Percentiles rank a stretch among this genome's conserved stretches.
Conservation (phyloP, 73 alveolate genomes). For the Paramecium primaurelia region DNA sequence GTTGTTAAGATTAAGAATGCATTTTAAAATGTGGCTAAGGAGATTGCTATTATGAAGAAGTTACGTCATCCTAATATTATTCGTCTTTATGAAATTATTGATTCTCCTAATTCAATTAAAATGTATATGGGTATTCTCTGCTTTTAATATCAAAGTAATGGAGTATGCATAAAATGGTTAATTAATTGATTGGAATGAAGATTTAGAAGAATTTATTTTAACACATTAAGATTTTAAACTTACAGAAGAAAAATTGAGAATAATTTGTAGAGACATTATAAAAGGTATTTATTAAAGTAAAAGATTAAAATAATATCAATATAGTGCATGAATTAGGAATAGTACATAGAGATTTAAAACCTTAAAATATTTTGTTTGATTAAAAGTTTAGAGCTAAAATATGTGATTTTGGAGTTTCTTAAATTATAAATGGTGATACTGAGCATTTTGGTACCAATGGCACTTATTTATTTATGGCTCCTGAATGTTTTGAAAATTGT, state of each 20-base stretch:
- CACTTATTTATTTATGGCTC: slow-evolving; percentile 95
- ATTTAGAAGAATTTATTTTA: slow-evolving; percentile 66
- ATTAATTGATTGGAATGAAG: slow-evolving; percentile 89
- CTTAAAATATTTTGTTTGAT: slow-evolving; percentile 90
- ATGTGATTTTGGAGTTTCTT: slow-evolving; percentile 90
- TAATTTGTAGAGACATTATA: slow-evolving; percentile 69
- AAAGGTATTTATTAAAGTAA: slow-evolving; percentile 68
- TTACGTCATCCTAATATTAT: slow-evolving; percentile 90
- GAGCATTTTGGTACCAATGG: slow-evolving; percentile 85
- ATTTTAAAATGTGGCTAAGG: slow-evolving; percentile 82
- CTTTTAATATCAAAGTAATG: slow-evolving; percentile 65
- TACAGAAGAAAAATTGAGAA: slow-evolving; percentile 63
- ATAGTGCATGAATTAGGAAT: slow-evolving; percentile 81
- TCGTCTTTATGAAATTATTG: slow-evolving; percentile 86
- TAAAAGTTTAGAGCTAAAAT: slow-evolving; percentile 79
- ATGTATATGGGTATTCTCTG: slow-evolving; percentile 74
- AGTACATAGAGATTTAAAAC: slow-evolving; percentile 96
- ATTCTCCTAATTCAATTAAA: slow-evolving; percentile 91
- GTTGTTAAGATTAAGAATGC: slow-evolving; percentile 72
- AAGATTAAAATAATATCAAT: neutral
- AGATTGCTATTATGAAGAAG: slow-evolving; percentile 94
- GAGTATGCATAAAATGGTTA: slow-evolving; percentile 88
- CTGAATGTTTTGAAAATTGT: slow-evolving; percentile 85
- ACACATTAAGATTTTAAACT: slow-evolving; percentile 18
- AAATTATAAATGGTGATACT: slow-evolving; percentile 67